Conservation (phyloP, 768 basidiomycete genomes). For the Pisolithus marmoratus region DNA sequence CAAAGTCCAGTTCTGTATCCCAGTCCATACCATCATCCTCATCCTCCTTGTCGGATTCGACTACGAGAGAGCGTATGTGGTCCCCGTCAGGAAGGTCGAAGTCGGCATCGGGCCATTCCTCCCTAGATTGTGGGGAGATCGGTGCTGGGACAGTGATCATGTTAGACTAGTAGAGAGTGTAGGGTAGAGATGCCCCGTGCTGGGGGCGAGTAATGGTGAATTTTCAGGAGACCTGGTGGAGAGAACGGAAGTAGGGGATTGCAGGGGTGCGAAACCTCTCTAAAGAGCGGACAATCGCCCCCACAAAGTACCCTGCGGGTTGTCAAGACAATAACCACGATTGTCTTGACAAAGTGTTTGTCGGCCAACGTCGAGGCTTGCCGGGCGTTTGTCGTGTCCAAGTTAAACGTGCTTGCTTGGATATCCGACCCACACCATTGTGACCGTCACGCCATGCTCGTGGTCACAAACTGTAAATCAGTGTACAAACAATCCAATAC, state of each 20-base stretch:
- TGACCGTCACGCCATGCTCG: conserved; percentile 4
- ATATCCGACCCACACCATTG: neutral
- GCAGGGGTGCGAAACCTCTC: conserved; percentile 2
- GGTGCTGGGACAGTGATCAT: conserved; percentile 64
- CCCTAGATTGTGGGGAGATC: conserved; percentile 45
- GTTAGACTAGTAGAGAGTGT: conserved; percentile 17
- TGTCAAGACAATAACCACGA: conserved; percentile 5
- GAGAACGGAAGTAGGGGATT: conserved; percentile 5
- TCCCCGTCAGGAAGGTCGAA: conserved; percentile 79
- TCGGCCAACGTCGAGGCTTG: neutral
- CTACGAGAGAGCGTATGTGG: conserved; percentile 53
- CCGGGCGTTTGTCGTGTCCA: conserved; percentile 7
- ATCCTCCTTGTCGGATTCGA: conserved; percentile 59
- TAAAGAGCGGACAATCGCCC: conserved; percentile 1
- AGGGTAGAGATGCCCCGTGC: conserved; percentile 17
- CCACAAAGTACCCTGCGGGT: conserved; percentile 1
- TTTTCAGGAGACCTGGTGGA: conserved; percentile 5
- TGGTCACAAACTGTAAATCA: neutral
- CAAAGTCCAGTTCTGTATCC: conserved; percentile 74
- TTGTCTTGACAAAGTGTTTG: conserved; percentile 5
- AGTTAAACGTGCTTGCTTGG: conserved; percentile 12
- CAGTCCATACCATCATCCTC: conserved; percentile 68
- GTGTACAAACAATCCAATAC: conserved; percentile 10
- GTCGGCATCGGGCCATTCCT: conserved; percentile 86
- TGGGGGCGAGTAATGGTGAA: conserved; percentile 16